Base-by-base conservation (phyloP, 2,329 filamentous ascomycete genomes). In the Tolypocladium sp. region DNA sequence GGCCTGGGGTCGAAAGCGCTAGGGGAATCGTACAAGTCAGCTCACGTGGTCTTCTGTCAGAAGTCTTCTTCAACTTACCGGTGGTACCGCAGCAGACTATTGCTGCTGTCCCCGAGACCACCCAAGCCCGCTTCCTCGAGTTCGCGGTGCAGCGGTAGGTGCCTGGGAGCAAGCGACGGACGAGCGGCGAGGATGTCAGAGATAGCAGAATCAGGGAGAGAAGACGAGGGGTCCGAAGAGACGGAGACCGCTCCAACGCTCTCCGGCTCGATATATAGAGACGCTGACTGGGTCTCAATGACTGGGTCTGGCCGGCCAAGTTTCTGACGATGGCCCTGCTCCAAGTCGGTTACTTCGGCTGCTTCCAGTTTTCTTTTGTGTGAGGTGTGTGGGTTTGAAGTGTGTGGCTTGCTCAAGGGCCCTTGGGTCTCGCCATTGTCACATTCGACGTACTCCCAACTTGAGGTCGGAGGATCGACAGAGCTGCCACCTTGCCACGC, bases 121-220 rank as follows among this genome's bases (percentile, higher is more conserved):
- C 55, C 51, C n/a, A 62, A 20, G 17, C 61, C 61, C 8, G 59
- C 59, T 15, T 58, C 51, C 27, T 59, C 40, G 46, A 62, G 55
- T 20, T 59, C 53, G 25, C 25, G 59, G 46, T 59, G 52, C 9
- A 62, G 35, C 22, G 37, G 13, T 22, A 44, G 33, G 35, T 61
- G 57, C 25, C 61, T 53, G 37, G 30, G 5, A n/a, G 59, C 54
- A 6, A 55, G 15, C 9, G 56, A 38, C 0, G 33, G 33, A 33
- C n/a, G 13, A 8, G 33, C 37, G 7, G 40, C 7, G 1, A 40
- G 22, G 15, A 56, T 33, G 30, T 62, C 52, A 17, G 40, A 49
- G 2, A 27, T 17, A n/a, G 20, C 9, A 30, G 51, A 55, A 51
- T 35, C 38, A 22, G 37, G 51, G n/a, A 5, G 41, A 6, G 20